Percentiles rank a stretch among this genome's conserved stretches.
phyloP scores from a whole-genome alignment of 2,329 filamentous ascomycete genomes.

The Colletotrichum viniferum region DNA sequence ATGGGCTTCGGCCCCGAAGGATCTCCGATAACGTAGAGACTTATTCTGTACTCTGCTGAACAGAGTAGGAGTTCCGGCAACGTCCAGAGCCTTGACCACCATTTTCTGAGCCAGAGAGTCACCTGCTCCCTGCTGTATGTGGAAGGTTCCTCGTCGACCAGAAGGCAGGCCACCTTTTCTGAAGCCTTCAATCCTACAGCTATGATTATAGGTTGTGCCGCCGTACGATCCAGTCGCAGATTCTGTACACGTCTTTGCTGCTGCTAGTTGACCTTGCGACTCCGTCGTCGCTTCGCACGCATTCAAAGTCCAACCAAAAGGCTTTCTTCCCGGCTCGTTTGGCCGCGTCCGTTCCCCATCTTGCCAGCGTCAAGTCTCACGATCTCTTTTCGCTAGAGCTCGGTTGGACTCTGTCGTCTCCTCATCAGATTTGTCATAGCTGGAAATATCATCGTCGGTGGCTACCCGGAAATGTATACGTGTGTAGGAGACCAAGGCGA shows the following conservation, averaged over 20 bases:
- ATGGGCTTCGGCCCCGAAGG: not conserved
- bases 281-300: not conserved
- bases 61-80: not conserved
- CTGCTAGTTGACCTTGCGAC: not conserved
- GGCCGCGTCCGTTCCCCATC: not conserved
- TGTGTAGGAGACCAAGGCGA: not conserved
- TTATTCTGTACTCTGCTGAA: not conserved
- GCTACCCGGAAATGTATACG: not conserved
- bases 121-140: not conserved
- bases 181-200: not conserved
- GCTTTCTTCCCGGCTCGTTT: not conserved
- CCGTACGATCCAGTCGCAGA: not conserved
- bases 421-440: not conserved
- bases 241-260: not conserved
- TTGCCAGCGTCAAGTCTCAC: not conserved
- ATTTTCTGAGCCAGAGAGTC: not conserved
- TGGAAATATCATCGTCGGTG: not conserved
- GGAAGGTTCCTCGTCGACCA: not conserved
- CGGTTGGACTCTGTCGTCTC: not conserved
- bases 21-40: not conserved
- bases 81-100: not conserved
- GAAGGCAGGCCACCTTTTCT: not conserved
- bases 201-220: not conserved
- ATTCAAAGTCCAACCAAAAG: not conserved
- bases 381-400: rapidly evolving